phyloP scores from a whole-genome alignment of 2,329 filamentous ascomycete species.

The Paracoccidioides brasiliensis region DNA sequence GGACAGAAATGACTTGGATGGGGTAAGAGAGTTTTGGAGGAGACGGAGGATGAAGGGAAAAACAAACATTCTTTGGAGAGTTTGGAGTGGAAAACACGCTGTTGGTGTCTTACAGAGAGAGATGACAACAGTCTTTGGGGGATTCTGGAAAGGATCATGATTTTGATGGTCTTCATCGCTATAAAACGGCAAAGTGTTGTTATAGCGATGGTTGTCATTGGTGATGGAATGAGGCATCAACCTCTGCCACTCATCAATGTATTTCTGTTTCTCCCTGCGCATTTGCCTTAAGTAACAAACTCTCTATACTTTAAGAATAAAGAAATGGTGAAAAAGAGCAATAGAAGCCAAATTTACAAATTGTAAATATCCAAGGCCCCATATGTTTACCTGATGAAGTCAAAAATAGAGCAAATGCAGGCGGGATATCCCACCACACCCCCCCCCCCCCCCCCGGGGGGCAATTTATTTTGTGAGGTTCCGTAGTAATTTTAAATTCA shows the following conservation, averaged over 20 bases:
- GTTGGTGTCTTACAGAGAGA: neutral
- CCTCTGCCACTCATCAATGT: conserved; percentile 1
- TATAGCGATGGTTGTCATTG: neutral
- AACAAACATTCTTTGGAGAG: neutral
- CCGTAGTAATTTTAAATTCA: neutral
- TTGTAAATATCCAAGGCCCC: neutral
- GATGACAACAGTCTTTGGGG: neutral
- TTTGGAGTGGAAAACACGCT: neutral
- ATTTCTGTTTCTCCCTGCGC: neutral
- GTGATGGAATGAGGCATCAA: neutral
- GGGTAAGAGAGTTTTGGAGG: neutral
- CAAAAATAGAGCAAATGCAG: neutral
- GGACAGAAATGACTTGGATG: neutral
- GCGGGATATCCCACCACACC: neutral
- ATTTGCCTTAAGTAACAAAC: neutral
- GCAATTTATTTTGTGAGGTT: neutral
- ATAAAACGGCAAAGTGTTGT: neutral
- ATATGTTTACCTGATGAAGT: neutral
- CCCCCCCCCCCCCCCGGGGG: neutral
- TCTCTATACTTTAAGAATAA: neutral
- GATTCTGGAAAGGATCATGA: neutral
- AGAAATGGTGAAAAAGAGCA: neutral
- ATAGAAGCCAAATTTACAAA: neutral
- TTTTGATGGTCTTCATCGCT: neutral
- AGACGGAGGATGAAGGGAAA: neutral